These are phyloP conservation scores for Penicillium aurantiogriseum DNA, from an alignment of 2,329 filamentous ascomycete genomes.

Conservation along the genomic window DNA sequence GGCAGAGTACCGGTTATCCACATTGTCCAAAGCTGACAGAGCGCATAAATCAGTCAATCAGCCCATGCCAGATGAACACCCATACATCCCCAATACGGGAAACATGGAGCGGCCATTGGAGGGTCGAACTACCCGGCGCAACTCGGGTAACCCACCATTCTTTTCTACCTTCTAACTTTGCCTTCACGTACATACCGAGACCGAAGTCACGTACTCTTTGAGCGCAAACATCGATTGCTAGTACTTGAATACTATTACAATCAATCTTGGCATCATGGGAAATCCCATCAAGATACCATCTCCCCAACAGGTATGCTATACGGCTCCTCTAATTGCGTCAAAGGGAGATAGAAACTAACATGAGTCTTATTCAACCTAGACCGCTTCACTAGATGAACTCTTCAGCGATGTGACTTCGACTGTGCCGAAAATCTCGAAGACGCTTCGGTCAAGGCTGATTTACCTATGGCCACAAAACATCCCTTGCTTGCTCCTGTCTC, in stretches of 20 bases:
- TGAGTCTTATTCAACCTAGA: background rate
- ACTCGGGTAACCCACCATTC: background rate
- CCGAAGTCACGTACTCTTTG: too few species aligned
- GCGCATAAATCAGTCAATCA: too few species aligned
- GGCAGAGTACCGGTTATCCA: too few species aligned
- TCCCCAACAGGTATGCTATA: background rate
- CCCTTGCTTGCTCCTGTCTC: background rate
- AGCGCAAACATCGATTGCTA: too few species aligned
- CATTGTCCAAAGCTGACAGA: too few species aligned
- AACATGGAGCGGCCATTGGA: too few species aligned
- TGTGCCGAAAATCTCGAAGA: constrained; percentile 10
- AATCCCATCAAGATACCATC: background rate
- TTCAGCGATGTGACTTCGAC: constrained; percentile 1
- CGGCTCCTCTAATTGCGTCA: background rate
- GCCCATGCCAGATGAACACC: too few species aligned
- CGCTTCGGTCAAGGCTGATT: too few species aligned
- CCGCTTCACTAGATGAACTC: background rate
- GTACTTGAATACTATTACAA: too few species aligned
- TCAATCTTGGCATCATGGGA: too few species aligned
- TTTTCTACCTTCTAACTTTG: background rate
- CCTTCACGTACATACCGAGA: background rate
- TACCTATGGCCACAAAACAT: background rate
- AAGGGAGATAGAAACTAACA: background rate
- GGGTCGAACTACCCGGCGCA: too few species aligned
- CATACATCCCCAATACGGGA: too few species aligned